Conservation (phyloP, 768 basidiomycete genomes). For the Psilocybe sp. region DNA sequence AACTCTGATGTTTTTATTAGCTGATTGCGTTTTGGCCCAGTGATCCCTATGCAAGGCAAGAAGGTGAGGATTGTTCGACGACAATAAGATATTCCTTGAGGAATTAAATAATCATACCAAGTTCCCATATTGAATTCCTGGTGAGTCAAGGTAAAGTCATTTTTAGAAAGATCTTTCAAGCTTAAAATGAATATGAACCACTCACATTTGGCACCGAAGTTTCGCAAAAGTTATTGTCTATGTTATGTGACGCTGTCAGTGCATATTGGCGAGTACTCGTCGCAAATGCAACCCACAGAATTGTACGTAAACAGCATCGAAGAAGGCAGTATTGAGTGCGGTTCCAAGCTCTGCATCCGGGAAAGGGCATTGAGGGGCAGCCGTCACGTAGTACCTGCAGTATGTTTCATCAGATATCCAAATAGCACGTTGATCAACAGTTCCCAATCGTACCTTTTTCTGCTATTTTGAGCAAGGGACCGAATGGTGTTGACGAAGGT, state of each 20-base stretch:
- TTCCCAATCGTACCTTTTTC: conserved; percentile 39
- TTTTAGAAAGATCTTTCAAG: conserved; percentile 12
- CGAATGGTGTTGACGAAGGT: conserved; percentile 53
- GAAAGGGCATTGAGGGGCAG: conserved; percentile 64
- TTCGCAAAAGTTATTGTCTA: conserved; percentile 60
- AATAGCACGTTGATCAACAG: not conserved
- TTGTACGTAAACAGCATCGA: conserved; percentile 74
- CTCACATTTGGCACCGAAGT: conserved; percentile 34
- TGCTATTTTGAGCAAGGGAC: conserved; percentile 41
- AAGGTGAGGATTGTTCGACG: no score
- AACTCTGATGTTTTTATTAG: conserved; percentile 56
- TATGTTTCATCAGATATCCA: not conserved
- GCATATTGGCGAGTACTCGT: not conserved
- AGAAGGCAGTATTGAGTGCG: conserved; percentile 55
- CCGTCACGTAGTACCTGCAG: conserved; percentile 59
- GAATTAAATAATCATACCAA: conserved; percentile 25
- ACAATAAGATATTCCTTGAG: no score
- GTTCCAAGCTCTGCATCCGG: conserved; percentile 63
- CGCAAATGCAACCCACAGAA: conserved; percentile 41
- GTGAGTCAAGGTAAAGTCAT: not conserved
- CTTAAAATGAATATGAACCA: not conserved
- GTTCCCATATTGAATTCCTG: conserved; percentile 52
- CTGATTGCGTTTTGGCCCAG: conserved; percentile 60
- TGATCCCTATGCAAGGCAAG: conserved; percentile 37
- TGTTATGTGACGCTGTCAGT: conserved; percentile 1